A percentile compares a stretch with the other conserved stretches of the same genome.
phyloP scores from a whole-genome alignment of 2,329 filamentous ascomycete species.

The Thielaviopsis musarum region DNA sequence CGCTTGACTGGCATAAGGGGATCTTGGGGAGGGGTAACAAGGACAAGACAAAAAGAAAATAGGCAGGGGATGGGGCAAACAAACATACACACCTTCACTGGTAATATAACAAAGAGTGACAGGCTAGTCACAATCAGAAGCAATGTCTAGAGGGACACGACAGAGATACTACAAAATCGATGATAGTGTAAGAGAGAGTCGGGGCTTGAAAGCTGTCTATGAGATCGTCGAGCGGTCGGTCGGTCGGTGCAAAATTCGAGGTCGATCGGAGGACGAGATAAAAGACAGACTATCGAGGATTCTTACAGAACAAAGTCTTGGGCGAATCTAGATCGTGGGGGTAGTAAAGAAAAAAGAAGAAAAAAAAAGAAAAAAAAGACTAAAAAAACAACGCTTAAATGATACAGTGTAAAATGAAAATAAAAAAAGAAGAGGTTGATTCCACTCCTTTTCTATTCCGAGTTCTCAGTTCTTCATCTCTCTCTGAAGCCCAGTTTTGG shows the following conservation, averaged over 20 bases:
- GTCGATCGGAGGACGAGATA: neutral
- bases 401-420: neutral
- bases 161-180: neutral
- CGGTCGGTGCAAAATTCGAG: too few relatives aligned
- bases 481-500: constrained; percentile 7
- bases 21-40: too few relatives aligned
- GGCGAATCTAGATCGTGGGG: neutral
- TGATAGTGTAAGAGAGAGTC: too few relatives aligned
- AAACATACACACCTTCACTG: constrained; percentile 2
- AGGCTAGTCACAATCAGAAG: constrained; percentile 9
- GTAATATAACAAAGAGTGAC: constrained; percentile 7
- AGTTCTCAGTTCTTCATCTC: constrained; percentile 10
- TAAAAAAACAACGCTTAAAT: constrained; percentile 1
- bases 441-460: constrained; percentile 11
- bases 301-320: too few relatives aligned
- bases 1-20: too few relatives aligned
- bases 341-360: neutral
- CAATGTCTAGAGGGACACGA: constrained; percentile 3
- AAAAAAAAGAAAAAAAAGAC: constrained; percentile 3
- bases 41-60: neutral
- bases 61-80: neutral
- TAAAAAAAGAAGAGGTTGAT: constrained; percentile 8
- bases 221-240: too few relatives aligned
- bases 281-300: neutral
- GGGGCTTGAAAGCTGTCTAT: too few relatives aligned